phyloP scores from a whole-genome alignment of 805 yeast species.

The Starmerella apicola region DNA sequence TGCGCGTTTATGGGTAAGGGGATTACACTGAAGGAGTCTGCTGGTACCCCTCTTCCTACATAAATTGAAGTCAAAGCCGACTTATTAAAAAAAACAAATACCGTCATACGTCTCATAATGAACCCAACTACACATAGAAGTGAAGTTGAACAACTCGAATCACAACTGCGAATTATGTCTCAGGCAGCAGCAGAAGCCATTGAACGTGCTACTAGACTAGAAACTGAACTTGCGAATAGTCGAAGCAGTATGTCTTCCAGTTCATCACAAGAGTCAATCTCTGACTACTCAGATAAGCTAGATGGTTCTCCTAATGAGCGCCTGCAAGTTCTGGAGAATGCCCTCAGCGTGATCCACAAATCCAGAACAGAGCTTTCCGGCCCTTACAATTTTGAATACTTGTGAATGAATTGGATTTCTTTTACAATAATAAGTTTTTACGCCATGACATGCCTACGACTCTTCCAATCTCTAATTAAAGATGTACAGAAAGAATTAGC shows the following conservation, averaged over 20 bases:
- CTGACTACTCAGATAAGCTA: no score
- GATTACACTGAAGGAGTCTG: no score
- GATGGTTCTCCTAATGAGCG: slow-evolving; percentile 13
- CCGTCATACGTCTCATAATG: no score
- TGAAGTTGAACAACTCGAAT: slow-evolving; percentile 21
- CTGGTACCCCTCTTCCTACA: no score
- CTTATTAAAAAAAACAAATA: no score
- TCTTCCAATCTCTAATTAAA: no score
- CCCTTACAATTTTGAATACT: slow-evolving; percentile 20
- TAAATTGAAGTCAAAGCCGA: no score
- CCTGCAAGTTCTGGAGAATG: slow-evolving; percentile 17
- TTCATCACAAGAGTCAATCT: slow-evolving; percentile 5
- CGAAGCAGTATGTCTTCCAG: slow-evolving; percentile 9
- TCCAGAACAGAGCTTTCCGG: slow-evolving; percentile 20
- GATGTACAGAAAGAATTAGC: no score
- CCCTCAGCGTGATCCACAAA: slow-evolving; percentile 17
- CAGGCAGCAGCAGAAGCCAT: slow-evolving; percentile 23
- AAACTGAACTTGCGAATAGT: slow-evolving; percentile 14
- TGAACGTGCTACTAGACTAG: slow-evolving; percentile 21
- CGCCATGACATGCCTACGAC: no score
- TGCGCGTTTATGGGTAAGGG: no score
- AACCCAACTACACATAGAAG: slow-evolving; percentile 2
- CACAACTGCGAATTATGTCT: slow-evolving; percentile 20
- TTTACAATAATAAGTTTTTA: no score
- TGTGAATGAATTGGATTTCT: neutral